phyloP scores from a whole-genome alignment of 2,329 filamentous ascomycete species.

The Talaromyces sp. region DNA sequence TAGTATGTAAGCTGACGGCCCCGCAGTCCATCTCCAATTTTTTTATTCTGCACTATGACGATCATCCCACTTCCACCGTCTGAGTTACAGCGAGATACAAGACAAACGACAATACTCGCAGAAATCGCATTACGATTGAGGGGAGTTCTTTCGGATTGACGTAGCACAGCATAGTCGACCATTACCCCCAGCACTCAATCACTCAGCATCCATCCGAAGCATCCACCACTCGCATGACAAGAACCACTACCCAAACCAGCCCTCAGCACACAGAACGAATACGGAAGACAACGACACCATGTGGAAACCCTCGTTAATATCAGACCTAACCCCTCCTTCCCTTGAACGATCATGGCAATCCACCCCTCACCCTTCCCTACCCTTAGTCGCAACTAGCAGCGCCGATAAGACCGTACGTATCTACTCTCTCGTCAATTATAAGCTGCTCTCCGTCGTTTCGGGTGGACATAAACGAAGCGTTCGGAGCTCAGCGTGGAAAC shows the following conservation, averaged over 20 bases:
- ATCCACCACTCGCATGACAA: not conserved
- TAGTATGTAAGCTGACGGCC: not conserved
- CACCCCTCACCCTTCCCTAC: slow-evolving; percentile 77
- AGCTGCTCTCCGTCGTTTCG: slow-evolving; percentile 71
- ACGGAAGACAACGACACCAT: not conserved
- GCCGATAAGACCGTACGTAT: slow-evolving; percentile 81
- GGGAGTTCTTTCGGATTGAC: not conserved
- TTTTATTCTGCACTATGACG: slow-evolving; percentile 7
- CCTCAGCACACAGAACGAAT: not conserved
- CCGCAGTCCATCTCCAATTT: slow-evolving; percentile 3
- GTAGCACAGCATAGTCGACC: not conserved
- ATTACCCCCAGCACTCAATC: not conserved
- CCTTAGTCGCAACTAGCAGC: slow-evolving; percentile 83
- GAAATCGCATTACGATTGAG: not conserved
- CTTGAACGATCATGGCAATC: slow-evolving; percentile 75
- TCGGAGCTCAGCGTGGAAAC: slow-evolving; percentile 85
- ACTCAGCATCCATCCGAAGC: not conserved
- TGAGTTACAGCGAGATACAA: not conserved
- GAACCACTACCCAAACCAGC: not conserved
- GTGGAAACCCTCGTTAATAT: slow-evolving; percentile 41
- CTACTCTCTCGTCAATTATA: slow-evolving; percentile 79
- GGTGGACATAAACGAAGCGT: slow-evolving; percentile 90
- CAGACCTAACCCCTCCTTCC: slow-evolving; percentile 52
- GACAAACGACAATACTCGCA: not conserved
- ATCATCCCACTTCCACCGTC: not conserved